Evolutionary conservation across 805 yeast genomes (phyloP).

Genomic region (Lipomyces oligophaga): DNA sequence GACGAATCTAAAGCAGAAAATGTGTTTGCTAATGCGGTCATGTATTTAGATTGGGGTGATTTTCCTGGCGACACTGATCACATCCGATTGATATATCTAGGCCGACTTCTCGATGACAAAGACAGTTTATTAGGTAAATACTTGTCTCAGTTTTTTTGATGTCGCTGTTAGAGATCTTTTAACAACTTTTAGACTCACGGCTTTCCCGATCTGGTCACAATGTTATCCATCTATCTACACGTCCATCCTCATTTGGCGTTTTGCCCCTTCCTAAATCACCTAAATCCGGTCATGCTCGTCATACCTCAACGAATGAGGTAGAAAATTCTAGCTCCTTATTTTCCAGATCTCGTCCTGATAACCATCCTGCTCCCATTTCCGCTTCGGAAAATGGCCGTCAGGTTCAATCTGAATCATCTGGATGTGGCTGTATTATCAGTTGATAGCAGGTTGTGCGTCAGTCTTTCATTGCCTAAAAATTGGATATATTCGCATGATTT

Average conservation of each 20-base stretch:
- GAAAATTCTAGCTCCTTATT: background rate
- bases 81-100: conserved; percentile 25
- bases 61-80: conserved; percentile 12
- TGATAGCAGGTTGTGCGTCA: background rate
- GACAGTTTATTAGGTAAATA: conserved; percentile 12
- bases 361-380: background rate
- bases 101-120: conserved; percentile 18
- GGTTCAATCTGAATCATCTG: conserved; percentile 4
- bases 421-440: conserved; percentile 21
- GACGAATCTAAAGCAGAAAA: too few relatives aligned
- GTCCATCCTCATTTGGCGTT: conserved; percentile 21
- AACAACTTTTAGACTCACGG: conserved; percentile 9
- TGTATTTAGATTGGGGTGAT: conserved; percentile 22
- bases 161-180: background rate
- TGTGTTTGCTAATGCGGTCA: background rate
- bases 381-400: background rate
- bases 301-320: background rate
- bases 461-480: background rate
- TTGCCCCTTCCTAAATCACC: background rate
- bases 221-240: conserved; percentile 25
- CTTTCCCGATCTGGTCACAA: conserved; percentile 17
- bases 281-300: conserved; percentile 1
- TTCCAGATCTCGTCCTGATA: background rate
- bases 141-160: background rate
- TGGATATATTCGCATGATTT: background rate